Evolutionary conservation across 202 grass and related monocot genomes (phyloP).

Genomic region (Alloteropsis angusta): DNA sequence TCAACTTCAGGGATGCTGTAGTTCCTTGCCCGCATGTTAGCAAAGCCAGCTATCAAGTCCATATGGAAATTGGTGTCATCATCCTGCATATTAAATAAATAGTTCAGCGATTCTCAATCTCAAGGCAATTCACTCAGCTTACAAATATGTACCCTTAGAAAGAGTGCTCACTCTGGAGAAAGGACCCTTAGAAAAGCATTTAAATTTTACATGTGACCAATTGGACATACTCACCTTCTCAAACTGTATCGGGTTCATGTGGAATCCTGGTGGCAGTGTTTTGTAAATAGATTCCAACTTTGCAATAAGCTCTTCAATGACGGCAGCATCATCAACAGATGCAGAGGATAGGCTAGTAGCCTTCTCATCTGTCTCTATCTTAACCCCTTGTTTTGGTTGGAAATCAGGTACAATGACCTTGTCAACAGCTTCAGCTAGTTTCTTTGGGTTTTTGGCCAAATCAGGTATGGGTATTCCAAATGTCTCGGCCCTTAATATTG

Average conservation of each 20-base stretch:
- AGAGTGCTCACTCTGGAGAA: not conserved
- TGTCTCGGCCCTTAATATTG: constrained; percentile 79
- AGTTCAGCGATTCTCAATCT: not conserved
- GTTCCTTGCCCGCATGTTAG: constrained; percentile 90
- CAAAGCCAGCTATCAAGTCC: constrained; percentile 84
- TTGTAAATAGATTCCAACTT: constrained; percentile 73
- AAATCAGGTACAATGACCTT: constrained; percentile 69
- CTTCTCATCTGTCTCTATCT: constrained; percentile 91
- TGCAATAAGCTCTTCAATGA: constrained; percentile 73
- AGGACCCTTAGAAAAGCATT: not conserved
- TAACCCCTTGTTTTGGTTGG: constrained; percentile 68
- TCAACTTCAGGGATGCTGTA: constrained; percentile 89
- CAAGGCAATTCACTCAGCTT: not conserved
- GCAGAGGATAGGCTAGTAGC: constrained; percentile 66
- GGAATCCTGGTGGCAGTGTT: constrained; percentile 56
- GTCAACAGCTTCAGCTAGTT: constrained; percentile 67
- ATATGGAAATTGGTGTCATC: constrained; percentile 96
- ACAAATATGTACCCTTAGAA: not conserved
- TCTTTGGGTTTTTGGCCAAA: constrained; percentile 63
- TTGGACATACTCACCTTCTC: constrained; percentile 60
- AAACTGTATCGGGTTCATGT: constrained; percentile 94
- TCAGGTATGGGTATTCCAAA: constrained; percentile 83
- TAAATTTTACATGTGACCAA: not conserved
- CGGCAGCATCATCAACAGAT: constrained; percentile 76
- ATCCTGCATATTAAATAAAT: constrained; percentile 44